Percentiles rank a stretch among this genome's conserved stretches.
Conservation (phyloP, 2,329 filamentous ascomycete species). For the Pyricularia sp. region DNA sequence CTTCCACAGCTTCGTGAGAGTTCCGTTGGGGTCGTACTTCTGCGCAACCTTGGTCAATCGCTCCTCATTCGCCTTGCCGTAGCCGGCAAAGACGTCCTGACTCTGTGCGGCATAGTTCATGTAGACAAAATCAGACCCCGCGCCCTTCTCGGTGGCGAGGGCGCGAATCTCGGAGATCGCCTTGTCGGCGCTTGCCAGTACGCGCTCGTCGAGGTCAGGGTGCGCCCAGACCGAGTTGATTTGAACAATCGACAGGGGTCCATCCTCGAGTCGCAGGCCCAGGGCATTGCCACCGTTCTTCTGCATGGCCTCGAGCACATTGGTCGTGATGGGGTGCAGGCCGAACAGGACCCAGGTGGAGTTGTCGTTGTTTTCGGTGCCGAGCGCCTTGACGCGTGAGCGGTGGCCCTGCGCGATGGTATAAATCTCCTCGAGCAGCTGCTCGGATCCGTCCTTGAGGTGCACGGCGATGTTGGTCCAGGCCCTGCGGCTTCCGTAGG, state of each 20-base stretch:
- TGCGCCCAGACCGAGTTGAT: slow-evolving; percentile 16
- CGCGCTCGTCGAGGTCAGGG: slow-evolving; percentile 18
- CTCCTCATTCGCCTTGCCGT: slow-evolving; percentile 26
- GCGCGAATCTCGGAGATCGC: slow-evolving; percentile 12
- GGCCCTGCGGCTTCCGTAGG: slow-evolving; percentile 17
- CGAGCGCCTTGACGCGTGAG: neutral
- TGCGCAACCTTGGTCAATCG: slow-evolving; percentile 17
- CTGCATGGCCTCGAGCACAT: slow-evolving; percentile 20
- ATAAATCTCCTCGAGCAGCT: slow-evolving; percentile 18
- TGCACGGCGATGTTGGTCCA: slow-evolving; percentile 20
- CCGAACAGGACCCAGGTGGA: slow-evolving; percentile 10
- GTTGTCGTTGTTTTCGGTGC: neutral
- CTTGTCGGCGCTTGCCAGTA: slow-evolving; percentile 13
- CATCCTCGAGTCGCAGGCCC: slow-evolving; percentile 24
- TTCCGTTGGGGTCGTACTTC: slow-evolving; percentile 22
- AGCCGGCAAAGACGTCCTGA: slow-evolving; percentile 28
- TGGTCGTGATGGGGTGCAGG: slow-evolving; percentile 28
- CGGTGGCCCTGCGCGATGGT: slow-evolving; percentile 10
- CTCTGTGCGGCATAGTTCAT: slow-evolving; percentile 32
- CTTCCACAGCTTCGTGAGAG: slow-evolving; percentile 23
- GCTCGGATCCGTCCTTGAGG: slow-evolving; percentile 7
- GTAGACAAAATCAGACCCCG: slow-evolving; percentile 24
- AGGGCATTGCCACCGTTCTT: slow-evolving; percentile 31
- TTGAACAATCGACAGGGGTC: slow-evolving; percentile 21
- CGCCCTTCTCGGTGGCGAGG: slow-evolving; percentile 17